Evolutionary conservation across 1,284 basidiomycete genomes (phyloP), one percentile per base, ranked within the genome.

Genomic region (Ustilago trichophora): DNA sequence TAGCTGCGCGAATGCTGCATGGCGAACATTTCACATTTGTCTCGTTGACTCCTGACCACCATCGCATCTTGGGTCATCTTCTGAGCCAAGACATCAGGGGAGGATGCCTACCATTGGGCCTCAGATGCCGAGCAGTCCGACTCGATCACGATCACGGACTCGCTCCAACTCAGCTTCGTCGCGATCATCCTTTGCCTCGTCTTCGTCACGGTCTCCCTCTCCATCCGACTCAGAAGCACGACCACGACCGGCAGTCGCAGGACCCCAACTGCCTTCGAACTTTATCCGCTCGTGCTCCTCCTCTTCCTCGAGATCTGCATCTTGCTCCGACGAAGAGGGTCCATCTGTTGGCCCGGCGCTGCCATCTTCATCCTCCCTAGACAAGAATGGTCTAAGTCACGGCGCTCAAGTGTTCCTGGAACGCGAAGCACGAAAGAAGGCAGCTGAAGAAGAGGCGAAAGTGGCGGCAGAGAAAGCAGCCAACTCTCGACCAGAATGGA

Each of bases 401-500:
- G 71, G 62, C 2, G 52, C 58, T 10, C 51, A 41, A 21, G 37
- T 25, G 0, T 68, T 73, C 26, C 31, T 73, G 0, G 72, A 73
- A 26, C 38, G 72, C 16, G 68, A 73, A 51, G 59, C 62, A 19
- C 43, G 68, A 9, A 47, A 46, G 12, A 53, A 51, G 11, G 46
- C 49, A 16, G 59, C 64, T 4, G 52, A 56, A 15, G 35, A 40
- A 21, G 62, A 70, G 7, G 67, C 63, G 5, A 34, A 45, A 6
- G 11, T 47, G 3, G 56, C 67, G 2, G 52, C 54, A 10, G 50
- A 60, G 40, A 56, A 51, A 25, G 67, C 54, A 3, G 56, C 65
- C 29, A 70, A 41, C 11, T 58, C 60, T 16, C 49, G 71, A 11
- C 62, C 66, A 1, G 72, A 73, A 29, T 73, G 72, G 72, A 73